phyloP scores from a whole-genome alignment of 805 yeast species.

The Saturnispora silvae region DNA sequence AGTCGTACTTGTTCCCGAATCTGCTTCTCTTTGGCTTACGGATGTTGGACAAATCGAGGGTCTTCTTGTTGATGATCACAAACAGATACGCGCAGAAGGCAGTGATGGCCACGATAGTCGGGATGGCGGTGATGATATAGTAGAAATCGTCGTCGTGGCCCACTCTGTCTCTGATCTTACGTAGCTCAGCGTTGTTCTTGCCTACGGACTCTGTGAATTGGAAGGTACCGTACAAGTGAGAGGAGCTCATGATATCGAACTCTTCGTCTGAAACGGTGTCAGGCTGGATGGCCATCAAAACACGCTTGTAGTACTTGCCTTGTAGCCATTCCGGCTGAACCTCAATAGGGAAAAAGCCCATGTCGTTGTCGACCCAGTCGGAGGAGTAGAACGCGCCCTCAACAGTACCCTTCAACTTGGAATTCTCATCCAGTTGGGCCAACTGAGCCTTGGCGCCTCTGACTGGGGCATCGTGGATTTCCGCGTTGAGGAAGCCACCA shows the following conservation, averaged over 20 bases:
- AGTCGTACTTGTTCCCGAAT: slow-evolving; percentile 24
- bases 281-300: slow-evolving; percentile 66
- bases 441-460: slow-evolving; percentile 12
- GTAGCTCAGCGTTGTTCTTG: slow-evolving; percentile 30
- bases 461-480: slow-evolving; percentile 7
- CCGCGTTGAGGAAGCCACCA: slow-evolving; percentile 8
- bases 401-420: slow-evolving; percentile 20
- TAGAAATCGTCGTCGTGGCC: slow-evolving; percentile 37
- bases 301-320: slow-evolving; percentile 41
- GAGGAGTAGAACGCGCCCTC: slow-evolving; percentile 45
- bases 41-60: slow-evolving; percentile 41
- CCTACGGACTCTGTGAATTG: slow-evolving; percentile 44
- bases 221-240: slow-evolving; percentile 34
- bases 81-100: slow-evolving; percentile 57
- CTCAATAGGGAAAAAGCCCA: slow-evolving; percentile 57
- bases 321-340: slow-evolving; percentile 56
- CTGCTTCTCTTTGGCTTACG: slow-evolving; percentile 28
- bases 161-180: slow-evolving; percentile 24
- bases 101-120: slow-evolving; percentile 51
- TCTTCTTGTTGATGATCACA: slow-evolving; percentile 42
- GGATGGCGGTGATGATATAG: slow-evolving; percentile 57
- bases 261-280: slow-evolving; percentile 55
- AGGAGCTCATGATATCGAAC: slow-evolving; percentile 38
- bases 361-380: slow-evolving; percentile 55
- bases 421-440: slow-evolving; percentile 12